Base-by-base conservation (phyloP, 1,139 yeast species). In the Candida anutae region DNA sequence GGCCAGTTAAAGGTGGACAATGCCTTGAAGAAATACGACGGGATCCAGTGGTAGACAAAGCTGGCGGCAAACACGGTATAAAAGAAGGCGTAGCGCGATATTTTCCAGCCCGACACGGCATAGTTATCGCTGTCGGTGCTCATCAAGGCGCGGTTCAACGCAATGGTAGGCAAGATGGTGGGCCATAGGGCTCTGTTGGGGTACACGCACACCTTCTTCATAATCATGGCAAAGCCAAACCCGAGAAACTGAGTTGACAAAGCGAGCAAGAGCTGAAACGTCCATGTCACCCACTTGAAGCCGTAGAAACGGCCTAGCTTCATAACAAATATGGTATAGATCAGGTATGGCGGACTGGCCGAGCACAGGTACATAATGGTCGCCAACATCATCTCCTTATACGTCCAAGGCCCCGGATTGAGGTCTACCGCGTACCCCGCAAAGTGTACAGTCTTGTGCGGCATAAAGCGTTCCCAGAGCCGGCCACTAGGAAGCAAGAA, bases 111-210 rank as follows among this genome's bases (percentile, higher is more conserved):
- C 35, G 62, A 46, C 9, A 61, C 47, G 12, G 33, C 38, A 11
- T 42, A 40, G 13, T 47, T 46, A 2, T 34, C 24, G 4, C 40
- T 47, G 15, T 56, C 61, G 22, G 52, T 50, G n/a, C 43, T 40
- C 51, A 62, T 55, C 31, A 65, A 53, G 1, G 72, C 70, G 28
- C 58, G 42, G 35, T 64, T 64, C 25, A 64, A 50, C 1, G 70
- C 69, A 28, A 65, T 54, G 0, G 66, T 61, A 3, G 72, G 72
- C 22, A 65, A 43, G 8, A 63, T 50, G 0, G 70, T 61, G 6
- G 72, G 72, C 72, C 72, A 65, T 12, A 65, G 35, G 0, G 71
- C 56, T 36, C 59, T 63, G 16, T 55, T 54, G 1, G 72, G 72
- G 36, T 63, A 63, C 6, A 65, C 55, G 43, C 69, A 48, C 19